These are phyloP conservation scores for Lanmaoa rubissima DNA, from an alignment of 768 basidiomycete genomes.

Conservation along the genomic window DNA sequence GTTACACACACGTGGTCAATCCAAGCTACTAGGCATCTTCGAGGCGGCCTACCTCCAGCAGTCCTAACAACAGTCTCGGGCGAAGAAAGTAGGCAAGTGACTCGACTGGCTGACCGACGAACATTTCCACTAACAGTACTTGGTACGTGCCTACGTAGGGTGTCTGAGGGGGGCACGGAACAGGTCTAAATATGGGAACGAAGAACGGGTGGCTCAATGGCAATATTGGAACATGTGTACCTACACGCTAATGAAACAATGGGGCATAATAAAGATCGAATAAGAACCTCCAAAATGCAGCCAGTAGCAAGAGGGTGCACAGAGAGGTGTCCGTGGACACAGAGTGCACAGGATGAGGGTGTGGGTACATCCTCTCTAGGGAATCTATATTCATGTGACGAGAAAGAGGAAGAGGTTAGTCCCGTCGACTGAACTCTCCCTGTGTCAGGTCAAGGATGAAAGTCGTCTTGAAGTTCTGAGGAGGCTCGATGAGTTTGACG, in stretches of 20 bases:
- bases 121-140: constrained; percentile 3
- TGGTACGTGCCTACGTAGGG: background rate
- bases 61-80: background rate
- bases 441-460: constrained; percentile 82
- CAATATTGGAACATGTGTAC: constrained; percentile 18
- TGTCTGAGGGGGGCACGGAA: background rate
- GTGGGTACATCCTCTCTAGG: background rate
- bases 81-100: background rate
- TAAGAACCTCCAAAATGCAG: constrained; percentile 14
- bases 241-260: constrained; percentile 21
- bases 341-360: background rate
- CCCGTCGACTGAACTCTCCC: constrained; percentile 75
- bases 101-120: background rate
- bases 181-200: background rate
- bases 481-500: constrained; percentile 77
- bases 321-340: background rate
- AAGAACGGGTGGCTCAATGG: background rate
- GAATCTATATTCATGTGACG: background rate
- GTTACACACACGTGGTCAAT: background rate
- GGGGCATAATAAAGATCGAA: constrained; percentile 21
- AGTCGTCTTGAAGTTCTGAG: constrained; percentile 63
- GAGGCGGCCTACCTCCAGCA: background rate
- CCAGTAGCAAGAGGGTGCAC: background rate
- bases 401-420: constrained; percentile 29
- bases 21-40: background rate